Evolutionary conservation across 2,329 filamentous ascomycete species (phyloP), one percentile per base, ranked within the genome.

Genomic region (Rachicladosporium sp.): DNA sequence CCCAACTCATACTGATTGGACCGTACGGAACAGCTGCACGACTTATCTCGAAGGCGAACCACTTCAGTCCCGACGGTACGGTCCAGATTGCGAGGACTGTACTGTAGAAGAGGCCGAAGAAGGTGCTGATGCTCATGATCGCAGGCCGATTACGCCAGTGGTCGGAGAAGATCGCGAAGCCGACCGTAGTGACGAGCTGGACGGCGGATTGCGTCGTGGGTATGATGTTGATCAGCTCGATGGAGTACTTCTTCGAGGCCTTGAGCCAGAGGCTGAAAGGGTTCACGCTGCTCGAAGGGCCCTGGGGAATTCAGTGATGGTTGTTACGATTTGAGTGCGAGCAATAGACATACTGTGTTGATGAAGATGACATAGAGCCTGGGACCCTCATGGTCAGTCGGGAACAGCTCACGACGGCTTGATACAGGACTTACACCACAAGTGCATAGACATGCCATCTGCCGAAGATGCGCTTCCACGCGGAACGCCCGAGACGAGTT

Each of bases 81-180:
- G 38, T 45, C 54, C 54, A 58, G 32, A 57, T 51, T 2, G 55
- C 56, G 6, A 57, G 50, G 82, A 6, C 80, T 68, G 4, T 81
- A 53, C 15, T 23, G 44, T 64, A 67, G 38, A 55, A 62, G 10
- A 69, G 56, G 27, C 66, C 63, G 38, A 63, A 66, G 33, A 64
- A 47, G 31, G 62, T 53, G 1, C 63, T 70, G 2, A 66, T 68
- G 35, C 79, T 76, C 2, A 82, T 56, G 33, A 82, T 77, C 0
- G 73, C 67, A 1, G 76, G 78, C 2, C 78, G 76, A 11, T 62
- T 61, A 32, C 78, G 69, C 1, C 80, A 38, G 0, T 68, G 67
- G 52, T 82, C 78, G 0, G 76, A 81, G 0, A 69, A 69, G 78
- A 77, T 82, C 0, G 76, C 78, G 45, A 79, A 81, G 2, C 70